Conservation (phyloP, 2,329 filamentous ascomycete species). For the Epichloe baconii region DNA sequence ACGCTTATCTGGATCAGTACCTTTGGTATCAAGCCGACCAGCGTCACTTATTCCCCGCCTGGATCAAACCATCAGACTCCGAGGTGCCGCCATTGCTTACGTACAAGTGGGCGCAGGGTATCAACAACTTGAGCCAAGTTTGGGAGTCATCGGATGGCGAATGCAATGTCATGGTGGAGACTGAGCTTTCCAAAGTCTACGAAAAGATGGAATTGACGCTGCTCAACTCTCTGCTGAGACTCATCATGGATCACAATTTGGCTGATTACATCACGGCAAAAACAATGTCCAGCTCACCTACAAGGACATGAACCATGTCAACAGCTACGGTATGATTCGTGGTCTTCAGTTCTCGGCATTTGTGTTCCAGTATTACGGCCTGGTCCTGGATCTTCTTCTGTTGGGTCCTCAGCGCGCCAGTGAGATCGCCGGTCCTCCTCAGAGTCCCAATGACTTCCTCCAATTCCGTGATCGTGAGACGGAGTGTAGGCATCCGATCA, state of each 20-base stretch:
- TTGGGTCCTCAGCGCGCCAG: constrained; percentile 92
- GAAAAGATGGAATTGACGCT: constrained; percentile 98
- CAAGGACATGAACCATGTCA: constrained; percentile 99
- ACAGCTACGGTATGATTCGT: constrained; percentile 96
- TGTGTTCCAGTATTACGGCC: constrained; percentile 96
- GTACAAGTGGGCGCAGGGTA: constrained; percentile 99
- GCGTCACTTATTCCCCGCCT: constrained; percentile 88
- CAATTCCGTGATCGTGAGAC: constrained; percentile 92
- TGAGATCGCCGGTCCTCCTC: constrained; percentile 88
- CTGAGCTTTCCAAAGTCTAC: constrained; percentile 96
- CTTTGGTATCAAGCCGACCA: constrained; percentile 99
- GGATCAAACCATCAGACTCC: constrained; percentile 98
- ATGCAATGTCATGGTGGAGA: constrained; percentile 98
- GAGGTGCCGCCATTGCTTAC: constrained; percentile 88
- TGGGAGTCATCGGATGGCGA: constrained; percentile 92
- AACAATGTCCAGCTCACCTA: constrained; percentile 99
- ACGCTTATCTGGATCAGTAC: constrained; percentile 96
- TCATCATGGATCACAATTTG: constrained; percentile 99
- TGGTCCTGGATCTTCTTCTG: constrained; percentile 85
- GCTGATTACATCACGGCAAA: constrained; percentile 97
- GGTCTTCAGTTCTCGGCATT: constrained; percentile 97
- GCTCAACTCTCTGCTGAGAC: constrained; percentile 77
- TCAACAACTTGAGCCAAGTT: constrained; percentile 92
- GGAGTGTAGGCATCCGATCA: constrained; percentile 86
- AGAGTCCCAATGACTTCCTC: constrained; percentile 91